Evolutionary conservation across 192 early-diverging fungal species (phyloP).

Genomic region (Coemansia sp.): DNA sequence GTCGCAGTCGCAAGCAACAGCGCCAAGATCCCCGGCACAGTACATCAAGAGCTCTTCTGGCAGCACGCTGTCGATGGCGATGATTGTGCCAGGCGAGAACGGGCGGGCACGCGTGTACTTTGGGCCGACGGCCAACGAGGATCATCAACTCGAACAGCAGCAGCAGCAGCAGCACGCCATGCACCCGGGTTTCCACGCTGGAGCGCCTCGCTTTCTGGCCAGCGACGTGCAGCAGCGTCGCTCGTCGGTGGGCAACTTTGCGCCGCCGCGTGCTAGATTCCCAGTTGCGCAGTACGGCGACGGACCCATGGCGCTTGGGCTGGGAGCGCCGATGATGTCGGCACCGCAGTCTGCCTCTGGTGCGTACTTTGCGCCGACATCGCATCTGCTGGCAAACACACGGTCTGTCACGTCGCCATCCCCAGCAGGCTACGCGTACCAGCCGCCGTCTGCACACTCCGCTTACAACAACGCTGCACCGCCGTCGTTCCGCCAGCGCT

Average conservation of each 20-base stretch:
- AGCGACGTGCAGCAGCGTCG: constrained; percentile 15
- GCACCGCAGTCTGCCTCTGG: background rate
- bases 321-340: constrained; percentile 16
- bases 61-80: constrained; percentile 19
- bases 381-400: background rate
- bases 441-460: background rate
- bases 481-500: constrained; percentile 26
- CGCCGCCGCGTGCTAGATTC: constrained; percentile 2
- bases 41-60: constrained; percentile 1
- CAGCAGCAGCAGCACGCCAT: constrained; percentile 3
- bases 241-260: constrained; percentile 18
- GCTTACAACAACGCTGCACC: constrained; percentile 13
- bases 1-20: background rate
- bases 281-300: constrained; percentile 10
- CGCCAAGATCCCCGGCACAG: background rate
- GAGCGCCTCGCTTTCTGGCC: constrained; percentile 9
- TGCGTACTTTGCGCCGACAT: background rate
- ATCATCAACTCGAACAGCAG: constrained; percentile 10
- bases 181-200: constrained; percentile 5
- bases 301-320: constrained; percentile 13
- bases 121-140: constrained; percentile 10
- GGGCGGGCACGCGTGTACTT: constrained; percentile 46
- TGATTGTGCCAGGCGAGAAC: constrained; percentile 40
- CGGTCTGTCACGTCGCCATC: constrained; percentile 13
- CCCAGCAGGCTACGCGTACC: background rate